Conservation (phyloP, 2,329 filamentous ascomycete genomes). For the Thelonectria rubi region DNA sequence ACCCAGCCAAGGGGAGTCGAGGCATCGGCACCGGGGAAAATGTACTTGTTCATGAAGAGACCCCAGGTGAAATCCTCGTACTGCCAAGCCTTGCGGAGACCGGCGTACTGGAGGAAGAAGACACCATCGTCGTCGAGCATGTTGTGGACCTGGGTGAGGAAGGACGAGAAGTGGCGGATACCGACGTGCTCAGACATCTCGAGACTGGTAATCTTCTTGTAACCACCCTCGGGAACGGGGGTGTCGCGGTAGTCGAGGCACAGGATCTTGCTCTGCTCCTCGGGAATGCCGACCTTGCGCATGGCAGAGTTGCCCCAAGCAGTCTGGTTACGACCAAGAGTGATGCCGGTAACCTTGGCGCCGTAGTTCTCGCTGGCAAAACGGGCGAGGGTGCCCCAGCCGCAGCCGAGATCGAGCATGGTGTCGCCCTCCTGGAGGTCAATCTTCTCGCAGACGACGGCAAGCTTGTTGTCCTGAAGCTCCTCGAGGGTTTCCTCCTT, state of each 20-base stretch:
- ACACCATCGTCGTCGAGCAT: conserved; percentile 97
- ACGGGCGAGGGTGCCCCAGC: conserved; percentile 95
- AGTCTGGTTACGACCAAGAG: conserved; percentile 94
- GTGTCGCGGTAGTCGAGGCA: conserved; percentile 99
- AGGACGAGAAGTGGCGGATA: conserved; percentile 83
- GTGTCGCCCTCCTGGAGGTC: conserved; percentile 80
- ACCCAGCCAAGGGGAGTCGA: conserved; percentile 92
- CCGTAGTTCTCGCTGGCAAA: conserved; percentile 94
- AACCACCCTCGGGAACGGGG: conserved; percentile 72
- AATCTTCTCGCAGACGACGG: conserved; percentile 96
- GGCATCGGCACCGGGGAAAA: conserved; percentile 97
- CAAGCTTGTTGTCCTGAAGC: conserved; percentile 97
- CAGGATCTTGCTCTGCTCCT: conserved; percentile 89
- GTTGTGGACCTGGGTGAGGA: conserved; percentile 87
- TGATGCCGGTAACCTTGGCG: conserved; percentile 86
- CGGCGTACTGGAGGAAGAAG: conserved; percentile 96
- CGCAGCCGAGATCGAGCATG: conserved; percentile 94
- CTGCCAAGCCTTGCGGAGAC: conserved; percentile 94
- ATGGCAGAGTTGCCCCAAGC: conserved; percentile 95
- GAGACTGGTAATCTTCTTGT: conserved; percentile 95
- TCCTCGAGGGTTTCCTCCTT: conserved; percentile 92
- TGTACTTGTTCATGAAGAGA: conserved; percentile 99
- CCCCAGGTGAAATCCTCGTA: conserved; percentile 99
- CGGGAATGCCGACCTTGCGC: conserved; percentile 80
- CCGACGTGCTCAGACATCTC: conserved; percentile 99